Evolutionary conservation across 2,329 filamentous ascomycete species (phyloP), one percentile per base, ranked within the genome.

Genomic region (Cordyceps cateniannulata): DNA sequence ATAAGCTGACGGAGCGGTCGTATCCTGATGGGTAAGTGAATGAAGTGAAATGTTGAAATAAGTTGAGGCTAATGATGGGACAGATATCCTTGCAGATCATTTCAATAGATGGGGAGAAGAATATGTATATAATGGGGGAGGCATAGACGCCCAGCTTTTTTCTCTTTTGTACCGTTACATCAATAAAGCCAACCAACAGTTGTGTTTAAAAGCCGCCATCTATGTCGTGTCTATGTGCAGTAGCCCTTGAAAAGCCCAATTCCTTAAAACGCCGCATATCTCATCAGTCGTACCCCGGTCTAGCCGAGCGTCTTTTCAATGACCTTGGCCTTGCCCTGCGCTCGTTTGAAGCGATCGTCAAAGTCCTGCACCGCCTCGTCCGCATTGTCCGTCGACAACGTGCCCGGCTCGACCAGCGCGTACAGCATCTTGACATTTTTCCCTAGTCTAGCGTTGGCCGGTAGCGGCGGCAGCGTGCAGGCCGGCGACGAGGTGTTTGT

Each of bases 331-430:
- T 96, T 97, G 3, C 89, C 89, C 66, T 86, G 84, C 4, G 92
- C 93, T 65, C 90, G 84, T 75, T 93, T 95, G 44, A 96, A 71
- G 14, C 93, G 82, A 71, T 97, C 91, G 69, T 99, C 95, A 69
- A 96, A 93, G 68, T 97, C 93, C 55, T 89, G 88, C 24, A 99
- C 92, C 0, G 88, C 87, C 51, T 96, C 91, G 70, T 98, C 93
- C 5, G 85, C 88, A 70, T 99, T 99, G 62, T 87, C 81, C 22
- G 87, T 93, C 18, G 87, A 86, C 48, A 97, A 75, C 1, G 86
- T 93, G 5, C 86, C 85, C 0, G 88, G 87, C 71, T 96, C 91
- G 3, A 91, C 86, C 16, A 97, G 79, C 25, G 88, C 87, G 63
- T 91, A 87, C 10, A 98, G 79, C 8, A 85, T 83, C 35, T 83